These are phyloP conservation scores for Botrytis medusae DNA, from an alignment of 2,329 filamentous ascomycete genomes.

Conservation along the genomic window DNA sequence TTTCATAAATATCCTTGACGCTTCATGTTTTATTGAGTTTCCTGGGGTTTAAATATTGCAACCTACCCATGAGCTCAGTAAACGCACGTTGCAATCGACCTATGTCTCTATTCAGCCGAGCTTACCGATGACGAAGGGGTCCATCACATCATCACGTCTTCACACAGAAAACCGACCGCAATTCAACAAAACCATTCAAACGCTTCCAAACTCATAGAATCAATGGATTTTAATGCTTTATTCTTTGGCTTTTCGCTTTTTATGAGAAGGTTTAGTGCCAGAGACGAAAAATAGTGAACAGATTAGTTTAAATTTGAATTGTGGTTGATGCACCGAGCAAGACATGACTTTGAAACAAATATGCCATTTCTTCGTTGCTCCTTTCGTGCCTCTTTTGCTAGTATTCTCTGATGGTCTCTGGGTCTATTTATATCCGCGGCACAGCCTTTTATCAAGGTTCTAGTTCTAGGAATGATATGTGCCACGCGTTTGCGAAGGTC, in stretches of 20 bases:
- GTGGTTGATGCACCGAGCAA: not conserved
- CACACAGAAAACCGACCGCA: not conserved
- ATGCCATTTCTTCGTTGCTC: not conserved
- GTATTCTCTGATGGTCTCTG: not conserved
- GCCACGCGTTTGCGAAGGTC: too few species aligned
- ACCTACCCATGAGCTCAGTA: not conserved
- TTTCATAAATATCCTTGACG: not conserved
- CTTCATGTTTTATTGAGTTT: not conserved
- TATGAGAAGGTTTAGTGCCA: not conserved
- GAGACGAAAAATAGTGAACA: accelerated
- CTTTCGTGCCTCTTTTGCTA: too few species aligned
- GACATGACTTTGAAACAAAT: not conserved
- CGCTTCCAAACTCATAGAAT: not conserved
- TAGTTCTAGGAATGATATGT: too few species aligned
- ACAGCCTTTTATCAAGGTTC: too few species aligned
- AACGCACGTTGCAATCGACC: not conserved
- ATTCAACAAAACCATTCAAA: not conserved
- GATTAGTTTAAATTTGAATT: not conserved
- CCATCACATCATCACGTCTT: not conserved
- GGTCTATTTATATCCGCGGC: too few species aligned
- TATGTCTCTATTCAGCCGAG: not conserved
- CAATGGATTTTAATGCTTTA: not conserved
- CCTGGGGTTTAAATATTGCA: not conserved
- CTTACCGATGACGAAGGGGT: not conserved
- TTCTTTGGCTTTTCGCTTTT: not conserved